Conservation (phyloP, 805 yeast genomes). For the Schwanniomyces polymorphus region DNA sequence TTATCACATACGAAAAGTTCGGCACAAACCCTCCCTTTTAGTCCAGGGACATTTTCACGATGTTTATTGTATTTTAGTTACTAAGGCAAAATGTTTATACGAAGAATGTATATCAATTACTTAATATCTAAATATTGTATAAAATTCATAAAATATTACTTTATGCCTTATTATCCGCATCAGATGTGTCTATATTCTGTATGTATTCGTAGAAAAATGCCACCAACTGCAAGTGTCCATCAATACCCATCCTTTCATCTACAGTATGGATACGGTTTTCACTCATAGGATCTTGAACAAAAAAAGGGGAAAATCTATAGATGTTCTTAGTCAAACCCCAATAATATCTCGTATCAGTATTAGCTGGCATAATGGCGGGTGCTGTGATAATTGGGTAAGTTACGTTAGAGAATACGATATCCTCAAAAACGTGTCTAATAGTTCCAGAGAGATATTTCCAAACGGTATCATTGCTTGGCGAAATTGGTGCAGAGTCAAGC, state of each 20-base stretch:
- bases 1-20: not conserved
- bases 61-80: not conserved
- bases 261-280: conserved; percentile 57
- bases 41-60: not conserved
- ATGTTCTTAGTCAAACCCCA: conserved; percentile 64
- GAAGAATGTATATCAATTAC: not conserved
- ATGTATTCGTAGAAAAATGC: conserved; percentile 58
- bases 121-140: not conserved
- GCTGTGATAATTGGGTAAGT: conserved; percentile 42
- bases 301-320: conserved; percentile 58
- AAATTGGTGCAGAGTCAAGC: conserved; percentile 47
- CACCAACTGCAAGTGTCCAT: conserved; percentile 59
- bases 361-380: conserved; percentile 65
- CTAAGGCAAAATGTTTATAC: not conserved
- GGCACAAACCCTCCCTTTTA: not conserved
- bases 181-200: conserved; percentile 36
- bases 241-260: conserved; percentile 56
- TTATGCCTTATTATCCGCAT: conserved; percentile 11
- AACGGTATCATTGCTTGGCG: conserved; percentile 37
- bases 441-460: conserved; percentile 47
- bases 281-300: conserved; percentile 25
- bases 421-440: conserved; percentile 47
- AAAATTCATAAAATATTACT: not conserved
- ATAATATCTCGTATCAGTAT: conserved; percentile 69
- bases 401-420: conserved; percentile 36